These are phyloP conservation scores for Clathrospora elynae DNA, from an alignment of 2,329 filamentous ascomycete species.

Conservation along the genomic window DNA sequence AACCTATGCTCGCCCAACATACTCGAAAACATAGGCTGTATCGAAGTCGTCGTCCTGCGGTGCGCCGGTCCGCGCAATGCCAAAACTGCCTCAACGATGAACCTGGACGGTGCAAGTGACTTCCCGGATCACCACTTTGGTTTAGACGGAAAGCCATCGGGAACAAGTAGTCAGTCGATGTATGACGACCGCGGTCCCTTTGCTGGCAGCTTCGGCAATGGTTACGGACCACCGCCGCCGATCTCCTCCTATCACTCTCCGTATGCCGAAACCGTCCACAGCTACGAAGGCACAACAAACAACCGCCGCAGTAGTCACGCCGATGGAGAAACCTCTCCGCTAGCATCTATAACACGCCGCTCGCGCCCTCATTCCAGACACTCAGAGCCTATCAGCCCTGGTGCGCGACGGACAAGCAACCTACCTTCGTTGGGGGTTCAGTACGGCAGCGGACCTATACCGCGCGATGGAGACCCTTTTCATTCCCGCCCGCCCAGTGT, in stretches of 20 bases:
- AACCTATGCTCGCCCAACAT: conserved; percentile 39
- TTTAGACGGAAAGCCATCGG: conserved; percentile 18
- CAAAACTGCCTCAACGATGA: conserved; percentile 27
- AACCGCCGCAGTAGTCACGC: conserved; percentile 1
- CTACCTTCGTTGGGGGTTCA: conserved; percentile 23
- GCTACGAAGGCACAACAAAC: conserved; percentile 6
- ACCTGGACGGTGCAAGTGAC: conserved; percentile 38
- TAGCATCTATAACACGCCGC: neutral
- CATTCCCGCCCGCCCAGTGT: neutral
- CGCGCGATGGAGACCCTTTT: conserved; percentile 9
- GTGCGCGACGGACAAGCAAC: conserved; percentile 3
- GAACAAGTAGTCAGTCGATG: conserved; percentile 1
- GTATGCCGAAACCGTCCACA: conserved; percentile 20
- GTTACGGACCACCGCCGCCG: conserved; percentile 9
- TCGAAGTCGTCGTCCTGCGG: conserved; percentile 56
- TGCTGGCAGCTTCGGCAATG: neutral
- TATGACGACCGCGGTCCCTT: conserved; percentile 27
- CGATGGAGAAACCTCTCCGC: neutral
- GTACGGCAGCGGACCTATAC: conserved; percentile 39
- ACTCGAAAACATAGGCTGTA: conserved; percentile 52
- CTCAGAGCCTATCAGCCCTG: conserved; percentile 18
- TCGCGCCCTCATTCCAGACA: conserved; percentile 9
- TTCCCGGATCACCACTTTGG: conserved; percentile 17
- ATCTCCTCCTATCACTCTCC: conserved; percentile 15
- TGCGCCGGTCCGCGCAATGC: conserved; percentile 42